phyloP scores from a whole-genome alignment of 2,329 filamentous ascomycete genomes.

The Scytalidium sp. region DNA sequence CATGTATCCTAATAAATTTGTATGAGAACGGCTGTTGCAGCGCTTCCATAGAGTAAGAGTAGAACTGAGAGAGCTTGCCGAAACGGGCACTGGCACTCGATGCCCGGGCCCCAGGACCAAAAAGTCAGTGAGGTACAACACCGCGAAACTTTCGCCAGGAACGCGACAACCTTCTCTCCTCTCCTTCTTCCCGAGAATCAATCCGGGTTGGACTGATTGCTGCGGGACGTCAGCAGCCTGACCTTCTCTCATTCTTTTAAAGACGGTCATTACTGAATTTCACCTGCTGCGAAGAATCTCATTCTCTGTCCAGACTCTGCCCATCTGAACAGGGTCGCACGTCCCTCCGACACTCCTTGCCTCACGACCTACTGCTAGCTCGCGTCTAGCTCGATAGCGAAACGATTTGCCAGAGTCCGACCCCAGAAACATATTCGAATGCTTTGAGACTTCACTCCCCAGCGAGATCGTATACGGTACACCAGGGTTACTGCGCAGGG shows the following conservation, averaged over 20 bases:
- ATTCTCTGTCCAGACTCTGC: neutral
- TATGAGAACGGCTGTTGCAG: no score
- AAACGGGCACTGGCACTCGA: neutral
- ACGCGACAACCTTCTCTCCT: neutral
- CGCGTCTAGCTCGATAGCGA: neutral
- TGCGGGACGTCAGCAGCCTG: neutral
- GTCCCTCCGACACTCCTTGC: neutral
- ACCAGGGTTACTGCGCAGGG: neutral
- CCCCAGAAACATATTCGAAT: neutral
- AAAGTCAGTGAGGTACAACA: no score
- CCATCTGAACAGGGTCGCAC: neutral
- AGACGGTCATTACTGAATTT: neutral
- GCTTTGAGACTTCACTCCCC: neutral
- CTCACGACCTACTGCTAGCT: neutral
- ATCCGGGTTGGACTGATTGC: neutral
- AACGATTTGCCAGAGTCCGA: neutral
- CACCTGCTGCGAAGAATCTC: neutral
- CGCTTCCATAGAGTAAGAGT: no score
- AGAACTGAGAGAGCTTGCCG: neutral
- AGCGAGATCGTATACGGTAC: neutral
- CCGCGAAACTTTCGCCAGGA: neutral
- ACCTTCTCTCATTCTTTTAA: neutral
- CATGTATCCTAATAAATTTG: no score
- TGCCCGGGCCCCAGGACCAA: no score
- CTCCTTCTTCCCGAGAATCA: neutral